Evolutionary conservation across 164 flowering plant species (phyloP).

Genomic region (Vitis riparia): DNA sequence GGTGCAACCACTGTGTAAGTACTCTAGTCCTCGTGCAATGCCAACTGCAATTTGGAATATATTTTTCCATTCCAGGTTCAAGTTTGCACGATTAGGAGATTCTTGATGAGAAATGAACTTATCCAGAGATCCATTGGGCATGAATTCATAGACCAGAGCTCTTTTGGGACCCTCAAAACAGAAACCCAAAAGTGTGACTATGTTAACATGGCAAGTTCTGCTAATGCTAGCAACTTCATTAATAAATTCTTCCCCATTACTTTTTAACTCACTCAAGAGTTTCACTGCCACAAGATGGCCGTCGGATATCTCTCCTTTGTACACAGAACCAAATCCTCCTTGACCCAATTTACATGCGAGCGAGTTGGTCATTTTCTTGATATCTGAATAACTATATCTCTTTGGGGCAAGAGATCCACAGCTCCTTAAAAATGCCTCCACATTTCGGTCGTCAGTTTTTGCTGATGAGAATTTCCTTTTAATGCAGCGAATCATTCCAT

Average conservation of each 20-base stretch:
- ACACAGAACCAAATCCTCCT: constrained; percentile 23
- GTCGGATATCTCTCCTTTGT: constrained; percentile 24
- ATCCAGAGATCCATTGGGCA: constrained; percentile 35
- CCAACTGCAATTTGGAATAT: constrained; percentile 19
- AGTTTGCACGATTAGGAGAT: background rate
- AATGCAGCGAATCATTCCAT: background rate
- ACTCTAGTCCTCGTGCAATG: constrained; percentile 28
- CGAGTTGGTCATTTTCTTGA: constrained; percentile 22
- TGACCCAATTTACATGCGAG: constrained; percentile 14
- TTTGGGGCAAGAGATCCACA: constrained; percentile 11
- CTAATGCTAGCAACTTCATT: constrained; percentile 31
- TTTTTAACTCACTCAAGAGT: constrained; percentile 14
- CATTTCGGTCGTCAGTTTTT: background rate
- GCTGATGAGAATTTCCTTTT: background rate
- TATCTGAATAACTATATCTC: constrained; percentile 6
- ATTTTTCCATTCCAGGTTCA: constrained; percentile 6
- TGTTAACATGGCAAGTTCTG: constrained; percentile 26
- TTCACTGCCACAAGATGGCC: constrained; percentile 26
- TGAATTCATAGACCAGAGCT: constrained; percentile 28
- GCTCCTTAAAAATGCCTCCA: background rate
- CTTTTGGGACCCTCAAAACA: constrained; percentile 21
- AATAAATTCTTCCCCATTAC: constrained; percentile 24
- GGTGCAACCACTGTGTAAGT: constrained; percentile 24
- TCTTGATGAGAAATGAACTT: constrained; percentile 11
- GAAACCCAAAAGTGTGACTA: constrained; percentile 27